Base-by-base conservation (phyloP, 2,329 filamentous ascomycete genomes). In the Niveomyces coronatus region DNA sequence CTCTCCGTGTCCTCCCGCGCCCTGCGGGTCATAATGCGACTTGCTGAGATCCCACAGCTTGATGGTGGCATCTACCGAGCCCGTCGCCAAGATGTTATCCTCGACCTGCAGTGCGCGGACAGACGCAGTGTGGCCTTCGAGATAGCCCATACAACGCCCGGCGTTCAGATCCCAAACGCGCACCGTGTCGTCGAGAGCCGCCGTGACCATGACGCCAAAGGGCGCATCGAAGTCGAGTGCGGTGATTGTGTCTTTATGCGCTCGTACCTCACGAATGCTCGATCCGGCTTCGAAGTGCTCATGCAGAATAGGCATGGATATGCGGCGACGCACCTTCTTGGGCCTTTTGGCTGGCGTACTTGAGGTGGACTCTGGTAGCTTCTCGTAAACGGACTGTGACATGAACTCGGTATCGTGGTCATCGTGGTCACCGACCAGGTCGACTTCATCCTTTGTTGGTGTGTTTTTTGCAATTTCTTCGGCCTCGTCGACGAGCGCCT, bases 351-450 rank as follows among this genome's bases (percentile, higher is more conserved):
- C 56, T 1, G 72, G 65, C 3, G 71, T 68, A 49, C 61, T 68
- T 16, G 57, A 57, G 19, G 63, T 54, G 9, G 73, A 65, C 9
- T 64, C 62, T 1, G 88, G 85, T 8, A 98, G 65, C 61, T 95
- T 95, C 49, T 93, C 84, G 58, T 96, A 98, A 49, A 98, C 85
- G 10, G 88, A 95, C 58, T 95, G 86, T 3, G 91, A 95, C 91
- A 96, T 96, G 65, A 96, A 98, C 1, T 69, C 71, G 17, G 54
- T 46, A 22, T 61, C 59, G 28, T 68, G 62, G 24, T 71, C 65
- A 35, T 69, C 65, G 42, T 65, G 62, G 45, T 69, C 70, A 24
- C 65, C 64, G 17, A 67, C 66, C 7, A 70, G 54, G 44, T 75
- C 73, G 31, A 70, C 65, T 36, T 74, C 72, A 11, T 71, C 66